Base-by-base conservation (phyloP, 768 basidiomycete genomes). In the Boletellus emodensis region DNA sequence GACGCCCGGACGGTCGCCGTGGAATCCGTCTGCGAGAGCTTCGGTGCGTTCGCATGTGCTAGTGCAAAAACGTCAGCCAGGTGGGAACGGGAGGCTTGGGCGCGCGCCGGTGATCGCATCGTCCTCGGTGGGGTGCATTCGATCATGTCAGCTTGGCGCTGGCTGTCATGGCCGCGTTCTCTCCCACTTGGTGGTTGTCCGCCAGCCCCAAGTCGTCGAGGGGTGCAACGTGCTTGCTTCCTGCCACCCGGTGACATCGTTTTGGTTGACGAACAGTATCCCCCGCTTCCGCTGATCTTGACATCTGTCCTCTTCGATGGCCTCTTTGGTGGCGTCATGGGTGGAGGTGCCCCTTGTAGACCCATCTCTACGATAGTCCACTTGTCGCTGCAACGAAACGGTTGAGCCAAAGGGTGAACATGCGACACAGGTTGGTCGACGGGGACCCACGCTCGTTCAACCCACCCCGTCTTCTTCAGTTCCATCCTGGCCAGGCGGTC, bases 381-480 rank as follows among this genome's bases (percentile, higher is more conserved):
- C 37, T 63, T 60, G 54, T 68, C 64, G 11, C 66, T 66, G 30
- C 20, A 41, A 2, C 14, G 9, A 49, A n/a, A 15, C n/a, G 22
- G n/a, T 18, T 15, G 13, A 44, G 20, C 30, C 3, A 30, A 18
- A 9, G 6, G 15, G 6, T 28, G 22, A n/a, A 36, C 15, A 35
- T 26, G 24, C 24, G 24, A 26, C 17, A 32, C 24, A 17, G 20
- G 1, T 10, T 11, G 4, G 13, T 3, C 1, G 0, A 9, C 0
- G 11, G 9, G 3, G 14, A 52, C 64, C 7, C 43, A 66, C 64
- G 26, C 36, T 56, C 66, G 63, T 54, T 66, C 64, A 6, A 66
- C 53, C 65, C 65, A 66, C 18, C 66, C 66, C 4, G 61, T 56
- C 38, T 59, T 68, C 53, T 66, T 68, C 9, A 66, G 37, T 24